Percentiles rank a stretch among this genome's conserved stretches.
phyloP scores from a whole-genome alignment of 2,329 filamentous ascomycete genomes.

The Aspergillus sp. region DNA sequence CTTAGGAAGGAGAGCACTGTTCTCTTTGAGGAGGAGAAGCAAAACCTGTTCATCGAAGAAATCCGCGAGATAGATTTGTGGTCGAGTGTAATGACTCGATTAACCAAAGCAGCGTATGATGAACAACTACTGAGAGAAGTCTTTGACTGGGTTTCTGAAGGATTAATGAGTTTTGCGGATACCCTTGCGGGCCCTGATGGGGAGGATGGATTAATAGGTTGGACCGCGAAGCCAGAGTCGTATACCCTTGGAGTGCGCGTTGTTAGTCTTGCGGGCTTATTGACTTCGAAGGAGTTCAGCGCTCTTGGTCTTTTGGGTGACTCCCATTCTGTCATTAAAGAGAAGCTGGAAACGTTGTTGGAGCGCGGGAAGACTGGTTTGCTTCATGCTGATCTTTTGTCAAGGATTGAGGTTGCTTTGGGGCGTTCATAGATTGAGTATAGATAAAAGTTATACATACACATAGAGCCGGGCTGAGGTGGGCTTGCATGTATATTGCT shows the following conservation, averaged over 20 bases:
- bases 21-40: conserved; percentile 85
- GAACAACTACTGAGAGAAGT: conserved; percentile 22
- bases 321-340: conserved; percentile 17
- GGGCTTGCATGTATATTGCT: not conserved
- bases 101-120: conserved; percentile 27
- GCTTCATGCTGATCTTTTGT: conserved; percentile 36
- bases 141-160: conserved; percentile 34
- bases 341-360: conserved; percentile 27
- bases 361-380: conserved; percentile 21
- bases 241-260: conserved; percentile 53
- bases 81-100: conserved; percentile 51
- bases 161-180: conserved; percentile 29
- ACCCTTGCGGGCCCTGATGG: conserved; percentile 32
- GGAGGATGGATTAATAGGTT: conserved; percentile 68
- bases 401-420: conserved; percentile 27
- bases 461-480: conserved; percentile 9
- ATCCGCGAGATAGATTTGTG: conserved; percentile 72
- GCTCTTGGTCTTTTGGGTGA: conserved; percentile 18
- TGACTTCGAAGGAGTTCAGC: conserved; percentile 26
- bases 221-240: conserved; percentile 66
- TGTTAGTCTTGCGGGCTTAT: conserved; percentile 36
- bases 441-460: conserved; percentile 27
- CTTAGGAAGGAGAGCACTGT: conserved; percentile 40
- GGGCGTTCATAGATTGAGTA: conserved; percentile 11
- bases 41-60: conserved; percentile 90